phyloP scores from a whole-genome alignment of 345 rosid genomes.

The Reutealis trisperma region DNA sequence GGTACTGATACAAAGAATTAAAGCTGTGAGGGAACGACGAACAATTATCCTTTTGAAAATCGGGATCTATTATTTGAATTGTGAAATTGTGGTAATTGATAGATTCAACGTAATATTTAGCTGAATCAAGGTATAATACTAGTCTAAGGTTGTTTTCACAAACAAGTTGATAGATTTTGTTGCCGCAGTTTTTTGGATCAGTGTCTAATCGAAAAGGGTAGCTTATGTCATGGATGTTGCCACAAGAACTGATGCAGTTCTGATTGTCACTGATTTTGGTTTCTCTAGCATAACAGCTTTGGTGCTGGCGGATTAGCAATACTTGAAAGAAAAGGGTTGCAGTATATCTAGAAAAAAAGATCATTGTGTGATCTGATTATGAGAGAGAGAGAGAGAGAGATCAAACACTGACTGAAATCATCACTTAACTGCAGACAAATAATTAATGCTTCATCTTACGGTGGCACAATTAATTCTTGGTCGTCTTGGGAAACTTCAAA shows the following conservation, averaged over 20 bases:
- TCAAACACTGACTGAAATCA: no score
- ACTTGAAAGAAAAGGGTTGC: no score
- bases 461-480: no score
- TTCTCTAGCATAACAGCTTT: background rate
- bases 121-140: constrained; percentile 12
- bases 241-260: constrained; percentile 22
- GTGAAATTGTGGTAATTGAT: constrained; percentile 21
- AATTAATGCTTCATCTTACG: no score
- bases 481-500: no score
- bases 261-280: background rate
- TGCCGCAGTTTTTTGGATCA: constrained; percentile 16
- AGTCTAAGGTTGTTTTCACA: constrained; percentile 22
- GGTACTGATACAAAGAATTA: no score
- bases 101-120: constrained; percentile 16
- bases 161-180: background rate
- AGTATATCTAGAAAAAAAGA: no score
- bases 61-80: constrained; percentile 22
- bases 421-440: no score
- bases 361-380: no score
- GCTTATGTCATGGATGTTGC: constrained; percentile 22
- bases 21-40: constrained; percentile 20
- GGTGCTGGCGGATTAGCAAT: no score
- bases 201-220: constrained; percentile 24
- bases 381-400: no score
- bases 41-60: constrained; percentile 6